These are phyloP conservation scores for Zygoascus tannicola DNA, from an alignment of 805 yeast species.

Conservation along the genomic window DNA sequence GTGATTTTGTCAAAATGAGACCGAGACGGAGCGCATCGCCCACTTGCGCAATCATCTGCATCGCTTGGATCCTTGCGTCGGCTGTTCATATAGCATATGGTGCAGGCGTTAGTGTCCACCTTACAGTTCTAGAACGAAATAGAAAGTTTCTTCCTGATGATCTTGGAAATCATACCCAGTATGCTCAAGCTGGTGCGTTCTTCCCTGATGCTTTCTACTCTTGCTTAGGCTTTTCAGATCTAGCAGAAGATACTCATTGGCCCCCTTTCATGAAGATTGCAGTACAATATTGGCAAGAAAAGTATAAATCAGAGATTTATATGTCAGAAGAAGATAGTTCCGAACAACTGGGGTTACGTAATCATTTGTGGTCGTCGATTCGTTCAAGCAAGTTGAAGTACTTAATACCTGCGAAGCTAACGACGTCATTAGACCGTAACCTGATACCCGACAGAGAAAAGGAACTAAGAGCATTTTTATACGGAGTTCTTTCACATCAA, in stretches of 20 bases:
- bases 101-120: constrained; percentile 12
- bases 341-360: neutral
- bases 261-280: constrained; percentile 50
- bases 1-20: too few species aligned
- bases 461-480: constrained; percentile 43
- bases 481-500: constrained; percentile 55
- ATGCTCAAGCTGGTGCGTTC: constrained; percentile 47
- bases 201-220: constrained; percentile 62
- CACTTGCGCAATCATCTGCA: too few species aligned
- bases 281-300: constrained; percentile 35
- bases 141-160: constrained; percentile 9
- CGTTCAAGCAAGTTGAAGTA: neutral
- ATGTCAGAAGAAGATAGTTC: neutral
- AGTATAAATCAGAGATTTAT: constrained; percentile 13
- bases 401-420: neutral
- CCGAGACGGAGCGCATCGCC: too few species aligned
- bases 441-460: constrained; percentile 1
- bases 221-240: constrained; percentile 42
- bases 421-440: neutral
- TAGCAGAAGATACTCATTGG: constrained; percentile 63
- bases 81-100: too few species aligned
- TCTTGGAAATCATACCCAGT: constrained; percentile 5
- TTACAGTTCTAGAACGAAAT: constrained; percentile 10
- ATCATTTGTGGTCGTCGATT: neutral
- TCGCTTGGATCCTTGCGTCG: too few species aligned